Evolutionary conservation across 2,329 filamentous ascomycete genomes (phyloP), one percentile per base, ranked within the genome.

Genomic region (Penicillium sp.): DNA sequence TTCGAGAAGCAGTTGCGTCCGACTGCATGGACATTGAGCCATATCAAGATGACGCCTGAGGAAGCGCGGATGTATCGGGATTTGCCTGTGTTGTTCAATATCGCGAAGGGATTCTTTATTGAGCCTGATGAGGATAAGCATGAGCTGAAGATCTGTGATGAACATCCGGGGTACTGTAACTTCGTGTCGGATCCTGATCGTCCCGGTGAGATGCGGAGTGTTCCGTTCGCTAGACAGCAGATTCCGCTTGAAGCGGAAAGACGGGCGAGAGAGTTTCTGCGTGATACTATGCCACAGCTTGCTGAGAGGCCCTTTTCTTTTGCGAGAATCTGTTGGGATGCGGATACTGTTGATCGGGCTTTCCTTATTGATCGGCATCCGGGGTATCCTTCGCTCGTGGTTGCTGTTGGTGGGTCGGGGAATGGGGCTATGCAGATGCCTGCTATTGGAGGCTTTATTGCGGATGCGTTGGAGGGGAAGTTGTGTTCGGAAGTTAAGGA

Each of bases 161-260:
- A 81, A 55, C 78, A 81, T 50, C 78, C 79, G 0, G 79, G 79
- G 3, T 82, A 81, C 53, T 76, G 73, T 47, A 80, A 80, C 50
- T 75, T 72, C 36, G 54, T 74, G 9, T 47, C 51, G 0, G 59
- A 66, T 25, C 50, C 60, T 0, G 31, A 46, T 13, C 50, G 59
- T 28, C 38, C 42, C 7, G 67, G 64, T 7, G 60, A 67, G 19
- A 55, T 59, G 28, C 58, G 60, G 16, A 75, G 71, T 6, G 51
- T 72, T 0, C 73, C 74, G 0, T 73, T 77, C 41, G 68, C 72
- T 2, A 72, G 67, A 41, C 68, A 76, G 28, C 66, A 67, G 48
- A 67, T 68, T 45, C 79, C 78, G 0, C 57, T 71, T 0, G 73
- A 75, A 37, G 72, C 76, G 0, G 78, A 77, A 53, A 54, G 64